Evolutionary conservation across 805 yeast genomes (phyloP), one percentile per base, ranked within the genome.

Genomic region (Yamadazyma paraphyllophila): DNA sequence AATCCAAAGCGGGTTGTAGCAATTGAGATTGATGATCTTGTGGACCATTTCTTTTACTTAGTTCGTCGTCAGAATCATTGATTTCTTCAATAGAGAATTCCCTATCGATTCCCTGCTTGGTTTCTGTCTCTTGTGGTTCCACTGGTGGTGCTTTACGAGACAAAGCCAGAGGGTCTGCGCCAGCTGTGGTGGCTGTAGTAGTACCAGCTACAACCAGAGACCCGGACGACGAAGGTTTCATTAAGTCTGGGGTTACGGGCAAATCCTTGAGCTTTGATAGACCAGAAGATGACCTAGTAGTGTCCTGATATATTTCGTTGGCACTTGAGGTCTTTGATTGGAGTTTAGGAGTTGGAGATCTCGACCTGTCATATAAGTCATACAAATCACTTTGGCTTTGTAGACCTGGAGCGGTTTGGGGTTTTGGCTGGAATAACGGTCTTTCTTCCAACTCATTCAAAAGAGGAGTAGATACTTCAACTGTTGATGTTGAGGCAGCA

Each of bases 21-120:
- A 39, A 25, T 4, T 42, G 29, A 15, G 37, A 10, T 16, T 32
- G 11, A 11, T 14, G 24, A 25, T 36, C 34, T 43, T 45, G 29
- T 4, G 20, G 11, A n/a, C 10, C 41, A 16, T 29, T 30, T 32
- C 46, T 31, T 34, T 32, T 45, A 12, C 53, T 58, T 16, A 62
- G 50, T 52, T 68, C 72, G 39, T 69, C 74, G 48, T 71, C 75
- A 24, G 66, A 59, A 50, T 68, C 72, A 45, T 67, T 65, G 17
- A 67, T 60, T 50, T 71, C 76, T 54, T 71, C 76, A 41, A 71
- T 70, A 2, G 68, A 66, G 29, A 55, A 63, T 27, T 64, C 69
- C 45, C 59, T 44, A n/a, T 55, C 61, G 27, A 15, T 30, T 15
- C n/a, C 26, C 15, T 20, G 32, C 14, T 33, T 41, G 34, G 44